Percentiles rank a stretch among this genome's conserved stretches.
phyloP scores from a whole-genome alignment of 2,329 filamentous ascomycete species.

The Alternaria solani region DNA sequence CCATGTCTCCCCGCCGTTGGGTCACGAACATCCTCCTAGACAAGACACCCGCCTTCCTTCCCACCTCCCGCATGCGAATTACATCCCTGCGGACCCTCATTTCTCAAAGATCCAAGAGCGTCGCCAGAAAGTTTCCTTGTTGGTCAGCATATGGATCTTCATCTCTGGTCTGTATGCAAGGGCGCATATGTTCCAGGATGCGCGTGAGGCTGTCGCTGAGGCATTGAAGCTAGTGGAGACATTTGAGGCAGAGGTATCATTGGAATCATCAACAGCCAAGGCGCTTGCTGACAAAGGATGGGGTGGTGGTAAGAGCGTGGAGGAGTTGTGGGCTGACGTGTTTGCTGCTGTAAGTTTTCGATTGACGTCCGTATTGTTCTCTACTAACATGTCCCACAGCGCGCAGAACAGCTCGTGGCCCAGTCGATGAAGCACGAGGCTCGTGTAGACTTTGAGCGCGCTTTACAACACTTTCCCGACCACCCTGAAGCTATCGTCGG shows the following conservation, averaged over 20 bases:
- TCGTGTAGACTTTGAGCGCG: constrained; percentile 80
- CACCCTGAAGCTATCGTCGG: constrained; percentile 83
- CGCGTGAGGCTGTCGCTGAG: constrained; percentile 80
- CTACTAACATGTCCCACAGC: constrained; percentile 54
- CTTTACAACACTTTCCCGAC: constrained; percentile 79
- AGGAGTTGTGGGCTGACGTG: constrained; percentile 85
- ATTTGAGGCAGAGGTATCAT: constrained; percentile 72
- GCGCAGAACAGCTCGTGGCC: constrained; percentile 71
- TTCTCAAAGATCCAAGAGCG: constrained; percentile 62
- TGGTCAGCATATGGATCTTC: constrained; percentile 88
- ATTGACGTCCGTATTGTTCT: not conserved
- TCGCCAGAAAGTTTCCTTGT: constrained; percentile 63
- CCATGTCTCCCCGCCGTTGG: constrained; percentile 49
- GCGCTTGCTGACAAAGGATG: constrained; percentile 73
- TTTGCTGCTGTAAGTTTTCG: constrained; percentile 73
- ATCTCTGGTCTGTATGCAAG: constrained; percentile 88
- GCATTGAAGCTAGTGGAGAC: constrained; percentile 77
- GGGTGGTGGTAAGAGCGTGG: constrained; percentile 81
- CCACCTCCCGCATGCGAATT: constrained; percentile 47
- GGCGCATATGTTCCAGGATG: constrained; percentile 80
- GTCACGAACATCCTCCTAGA: constrained; percentile 53
- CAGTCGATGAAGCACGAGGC: constrained; percentile 72
- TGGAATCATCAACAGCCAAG: constrained; percentile 68
- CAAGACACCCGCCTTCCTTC: constrained; percentile 56
- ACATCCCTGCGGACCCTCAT: constrained; percentile 54